Percentiles rank a stretch among this genome's conserved stretches.
Conservation (phyloP, 495 filamentous ascomycete species). For the Neurospora intermedia region DNA sequence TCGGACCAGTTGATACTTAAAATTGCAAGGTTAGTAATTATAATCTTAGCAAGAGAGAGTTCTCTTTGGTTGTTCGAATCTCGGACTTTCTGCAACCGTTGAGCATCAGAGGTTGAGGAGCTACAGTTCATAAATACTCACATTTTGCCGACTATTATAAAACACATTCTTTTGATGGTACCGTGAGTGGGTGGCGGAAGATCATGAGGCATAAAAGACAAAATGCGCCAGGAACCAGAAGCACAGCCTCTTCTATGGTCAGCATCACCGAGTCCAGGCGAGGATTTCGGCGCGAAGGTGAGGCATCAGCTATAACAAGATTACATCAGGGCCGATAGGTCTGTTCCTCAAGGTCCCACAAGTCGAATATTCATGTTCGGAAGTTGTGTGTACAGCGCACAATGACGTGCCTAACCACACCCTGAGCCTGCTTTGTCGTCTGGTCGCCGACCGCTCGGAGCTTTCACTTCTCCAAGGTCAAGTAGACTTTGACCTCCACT, state of each 20-base stretch:
- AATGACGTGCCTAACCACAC: not conserved
- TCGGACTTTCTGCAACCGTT: not conserved
- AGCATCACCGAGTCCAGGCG: not conserved
- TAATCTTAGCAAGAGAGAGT: too few species aligned
- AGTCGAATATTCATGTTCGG: not conserved
- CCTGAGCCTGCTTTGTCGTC: not conserved
- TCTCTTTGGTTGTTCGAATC: not conserved
- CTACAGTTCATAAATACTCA: not conserved
- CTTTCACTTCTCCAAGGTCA: conserved; percentile 15
- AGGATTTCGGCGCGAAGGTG: not conserved
- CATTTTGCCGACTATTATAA: not conserved
- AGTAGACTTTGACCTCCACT: conserved; percentile 57
- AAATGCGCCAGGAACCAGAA: not conserved
- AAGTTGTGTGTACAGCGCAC: not conserved
- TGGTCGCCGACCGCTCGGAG: not conserved
- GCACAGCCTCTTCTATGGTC: not conserved
- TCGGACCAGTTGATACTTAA: not conserved
- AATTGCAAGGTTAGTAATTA: too few species aligned
- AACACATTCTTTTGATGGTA: not conserved
- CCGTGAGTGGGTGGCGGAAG: not conserved
- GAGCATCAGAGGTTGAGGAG: not conserved
- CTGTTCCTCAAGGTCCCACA: not conserved
- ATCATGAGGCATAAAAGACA: not conserved
- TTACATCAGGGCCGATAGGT: not conserved
- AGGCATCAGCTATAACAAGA: not conserved